These are phyloP conservation scores for Forsythia viridissima DNA, from an alignment of 257 asterid species.

Conservation along the genomic window DNA sequence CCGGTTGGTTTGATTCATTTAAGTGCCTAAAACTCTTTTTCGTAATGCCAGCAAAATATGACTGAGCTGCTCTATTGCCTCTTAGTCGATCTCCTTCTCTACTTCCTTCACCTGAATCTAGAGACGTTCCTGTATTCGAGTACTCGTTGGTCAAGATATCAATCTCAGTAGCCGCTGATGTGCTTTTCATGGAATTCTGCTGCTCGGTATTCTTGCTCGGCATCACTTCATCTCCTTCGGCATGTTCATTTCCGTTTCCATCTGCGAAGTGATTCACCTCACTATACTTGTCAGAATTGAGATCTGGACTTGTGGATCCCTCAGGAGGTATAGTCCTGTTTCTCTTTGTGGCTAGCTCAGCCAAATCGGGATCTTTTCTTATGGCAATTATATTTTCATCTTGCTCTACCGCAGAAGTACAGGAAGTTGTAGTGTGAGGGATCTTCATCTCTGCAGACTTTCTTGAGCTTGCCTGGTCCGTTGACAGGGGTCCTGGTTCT, in stretches of 20 bases:
- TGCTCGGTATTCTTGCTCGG: conserved; percentile 30
- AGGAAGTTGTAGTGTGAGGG: conserved; percentile 42
- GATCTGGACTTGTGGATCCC: conserved; percentile 66
- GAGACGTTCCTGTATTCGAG: conserved; percentile 69
- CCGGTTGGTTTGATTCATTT: conserved; percentile 27
- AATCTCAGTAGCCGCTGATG: conserved; percentile 68
- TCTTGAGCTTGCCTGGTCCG: conserved; percentile 33
- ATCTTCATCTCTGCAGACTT: conserved; percentile 36
- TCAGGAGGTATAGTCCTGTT: conserved; percentile 45
- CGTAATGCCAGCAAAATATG: conserved; percentile 56
- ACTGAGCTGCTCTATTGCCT: conserved; percentile 43
- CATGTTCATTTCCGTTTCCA: conserved; percentile 51
- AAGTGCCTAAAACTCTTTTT: conserved; percentile 51
- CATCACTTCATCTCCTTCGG: conserved; percentile 39
- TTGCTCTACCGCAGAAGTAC: conserved; percentile 53
- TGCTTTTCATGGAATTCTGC: conserved; percentile 45
- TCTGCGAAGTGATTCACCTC: conserved; percentile 33
- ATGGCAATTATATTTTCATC: conserved; percentile 24
- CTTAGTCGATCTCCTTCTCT: conserved; percentile 43
- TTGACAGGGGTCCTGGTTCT: conserved; percentile 33
- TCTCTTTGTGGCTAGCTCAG: conserved; percentile 35
- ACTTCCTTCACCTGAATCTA: conserved; percentile 65
- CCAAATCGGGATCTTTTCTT: conserved; percentile 31
- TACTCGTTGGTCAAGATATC: conserved; percentile 79
- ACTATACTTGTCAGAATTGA: conserved; percentile 56